These are phyloP conservation scores for Lactarius psammicola DNA, from an alignment of 768 basidiomycete genomes.

Conservation along the genomic window DNA sequence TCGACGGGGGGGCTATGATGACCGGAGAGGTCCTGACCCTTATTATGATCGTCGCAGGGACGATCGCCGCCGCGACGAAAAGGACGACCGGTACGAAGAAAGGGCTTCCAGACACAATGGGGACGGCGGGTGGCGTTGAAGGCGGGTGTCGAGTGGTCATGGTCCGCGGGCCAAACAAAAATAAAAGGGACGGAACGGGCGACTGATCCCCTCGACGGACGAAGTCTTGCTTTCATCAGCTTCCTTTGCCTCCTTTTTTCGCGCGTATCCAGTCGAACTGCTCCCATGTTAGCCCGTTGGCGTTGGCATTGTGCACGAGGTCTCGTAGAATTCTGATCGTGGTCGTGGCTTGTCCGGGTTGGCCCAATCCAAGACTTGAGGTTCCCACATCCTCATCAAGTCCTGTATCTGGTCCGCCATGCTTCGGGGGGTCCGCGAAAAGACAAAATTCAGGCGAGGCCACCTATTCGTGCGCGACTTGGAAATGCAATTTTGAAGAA, in stretches of 20 bases:
- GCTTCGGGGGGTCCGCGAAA: slow-evolving; percentile 7
- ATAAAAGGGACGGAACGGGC: slow-evolving; percentile 29
- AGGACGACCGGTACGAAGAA: slow-evolving; percentile 78
- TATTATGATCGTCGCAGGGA: slow-evolving; percentile 89
- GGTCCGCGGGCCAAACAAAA: slow-evolving; percentile 23
- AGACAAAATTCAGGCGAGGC: slow-evolving; percentile 11
- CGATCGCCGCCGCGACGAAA: slow-evolving; percentile 80
- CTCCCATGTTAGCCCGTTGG: slow-evolving; percentile 30
- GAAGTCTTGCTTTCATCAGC: slow-evolving; percentile 29
- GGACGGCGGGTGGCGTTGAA: slow-evolving; percentile 78
- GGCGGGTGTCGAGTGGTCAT: slow-evolving; percentile 30
- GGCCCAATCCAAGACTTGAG: slow-evolving; percentile 26
- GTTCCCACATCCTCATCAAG: slow-evolving; percentile 22
- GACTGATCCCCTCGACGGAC: slow-evolving; percentile 27
- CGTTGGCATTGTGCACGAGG: slow-evolving; percentile 30
- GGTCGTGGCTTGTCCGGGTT: slow-evolving; percentile 28
- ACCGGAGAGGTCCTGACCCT: slow-evolving; percentile 79
- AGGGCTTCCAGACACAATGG: slow-evolving; percentile 71
- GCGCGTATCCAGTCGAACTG: slow-evolving; percentile 29
- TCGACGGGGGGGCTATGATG: slow-evolving; percentile 80
- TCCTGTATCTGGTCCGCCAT: slow-evolving; percentile 17
- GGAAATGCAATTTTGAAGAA: slow-evolving; percentile 18
- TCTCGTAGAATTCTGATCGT: slow-evolving; percentile 29
- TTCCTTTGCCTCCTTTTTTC: slow-evolving; percentile 27
- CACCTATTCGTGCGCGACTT: slow-evolving; percentile 10